Base-by-base conservation (phyloP, 192 early-diverging fungal species). In the Backusella luteola region DNA sequence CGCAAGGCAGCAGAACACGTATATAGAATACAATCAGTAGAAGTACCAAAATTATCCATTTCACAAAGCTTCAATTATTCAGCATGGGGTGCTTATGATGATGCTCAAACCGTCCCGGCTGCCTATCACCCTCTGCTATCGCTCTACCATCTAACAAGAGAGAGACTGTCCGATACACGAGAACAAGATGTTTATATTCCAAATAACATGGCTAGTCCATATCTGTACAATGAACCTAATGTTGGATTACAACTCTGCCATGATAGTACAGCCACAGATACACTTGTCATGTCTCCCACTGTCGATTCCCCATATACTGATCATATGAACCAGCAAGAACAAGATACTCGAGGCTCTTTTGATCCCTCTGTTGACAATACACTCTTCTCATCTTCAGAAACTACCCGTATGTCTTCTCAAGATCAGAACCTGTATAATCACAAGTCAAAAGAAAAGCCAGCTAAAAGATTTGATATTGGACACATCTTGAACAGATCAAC, bases 101-200 rank as follows among this genome's bases (percentile, higher is more conserved):
- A 82, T 66, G 66, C 75, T 4, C 81, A 82, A 63, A 76, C 77
- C 0, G 56, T 82, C 36, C 77, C 81, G 0, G 81, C 77, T 29
- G 81, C 74, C 6, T 82, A 82, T 26, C 89, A 92, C 67, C 93
- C 94, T 23, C 78, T 96, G 42, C 79, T 95, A 15, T 95, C 94
- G 73, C 91, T 97, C 34, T 97, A 98, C 75, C 90, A 91, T 46
- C 86, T 95, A 29, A 92, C 95, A 17, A 87, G 82, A 42, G 94
- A 96, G 81, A 85, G 88, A 19, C 41, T 66, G 38, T 56, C 67
- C 6, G 23, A 71, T 34, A 21, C 11, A 15, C 5, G 23, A 34
- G 56, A 63, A 12, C 19, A 23, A 63, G 21, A 63, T 14, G 23
- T 9, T 9, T 63, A 29, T 29, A 29, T 63, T 29, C 46, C 46